Base-by-base conservation (phyloP, 306 rosid species). In the Lotus japonicus region DNA sequence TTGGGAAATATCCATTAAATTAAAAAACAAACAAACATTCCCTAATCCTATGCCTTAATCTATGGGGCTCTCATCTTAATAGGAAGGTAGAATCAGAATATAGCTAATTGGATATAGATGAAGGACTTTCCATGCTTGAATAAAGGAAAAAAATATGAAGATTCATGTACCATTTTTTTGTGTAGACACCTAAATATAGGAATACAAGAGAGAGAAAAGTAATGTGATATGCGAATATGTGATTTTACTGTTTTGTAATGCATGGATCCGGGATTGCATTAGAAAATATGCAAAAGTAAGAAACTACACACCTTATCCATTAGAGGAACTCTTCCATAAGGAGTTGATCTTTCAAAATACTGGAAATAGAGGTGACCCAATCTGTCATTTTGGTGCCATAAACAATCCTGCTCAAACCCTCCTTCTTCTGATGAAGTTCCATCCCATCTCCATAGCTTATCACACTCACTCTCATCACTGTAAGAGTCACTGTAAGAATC, bases 241-340 rank as follows among this genome's bases (percentile, higher is more conserved):
- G n/a, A n/a, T n/a, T n/a, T n/a, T n/a, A n/a, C n/a, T n/a, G n/a
- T n/a, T n/a, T n/a, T n/a, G n/a, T n/a, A n/a, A n/a, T n/a, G n/a
- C n/a, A n/a, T n/a, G n/a, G n/a, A n/a, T n/a, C n/a, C n/a, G n/a
- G n/a, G n/a, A n/a, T n/a, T n/a, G n/a, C 5, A 49, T 15, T 5
- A 55, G 10, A 4, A 6, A 4, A 17, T 19, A 68, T 16, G 53
- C 9, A 62, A 21, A 60, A 38, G 68, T 28, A 4, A 65, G 53
- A 74, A 38, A 36, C 39, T 49, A 46, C 16, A 41, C 6, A 90
- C 99, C 99, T 95, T 91, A 80, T 95, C 99, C 87, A 87, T 84
- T 10, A 95, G 84, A 76, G 99, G 99, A 61, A 87, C 91, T 84
- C 99, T 87, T 9, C 91, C 97, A 81, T 90, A 91, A 0, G 99